These are phyloP conservation scores for Penicillium herquei DNA, from an alignment of 495 filamentous ascomycete species.

Conservation along the genomic window DNA sequence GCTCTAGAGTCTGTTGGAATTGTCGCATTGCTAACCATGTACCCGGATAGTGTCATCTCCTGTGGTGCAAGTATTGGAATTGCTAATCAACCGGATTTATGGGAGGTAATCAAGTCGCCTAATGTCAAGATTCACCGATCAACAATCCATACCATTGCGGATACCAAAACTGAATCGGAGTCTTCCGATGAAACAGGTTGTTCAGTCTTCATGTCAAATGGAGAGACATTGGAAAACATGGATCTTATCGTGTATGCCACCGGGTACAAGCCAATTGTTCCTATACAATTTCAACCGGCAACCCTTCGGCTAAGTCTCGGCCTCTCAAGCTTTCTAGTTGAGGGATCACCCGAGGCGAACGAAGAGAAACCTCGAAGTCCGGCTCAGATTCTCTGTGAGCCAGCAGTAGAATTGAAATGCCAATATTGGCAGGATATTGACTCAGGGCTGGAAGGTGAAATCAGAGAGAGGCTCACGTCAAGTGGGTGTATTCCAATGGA, in stretches of 20 bases:
- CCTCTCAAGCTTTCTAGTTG: slow-evolving; percentile 7
- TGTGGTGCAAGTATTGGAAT: slow-evolving; percentile 28
- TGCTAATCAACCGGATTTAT: slow-evolving; percentile 32
- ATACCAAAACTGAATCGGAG: background rate
- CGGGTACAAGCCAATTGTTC: slow-evolving; percentile 60
- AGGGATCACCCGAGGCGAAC: background rate
- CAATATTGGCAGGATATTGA: slow-evolving; percentile 23
- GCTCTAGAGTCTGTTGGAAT: background rate
- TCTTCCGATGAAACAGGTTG: background rate
- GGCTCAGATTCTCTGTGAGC: slow-evolving; percentile 1
- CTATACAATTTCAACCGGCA: slow-evolving; percentile 48
- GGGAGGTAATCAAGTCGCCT: slow-evolving; percentile 26
- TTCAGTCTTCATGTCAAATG: slow-evolving; percentile 12
- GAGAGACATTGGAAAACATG: slow-evolving; percentile 39
- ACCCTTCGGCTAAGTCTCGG: slow-evolving; percentile 22
- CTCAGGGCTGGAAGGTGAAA: background rate
- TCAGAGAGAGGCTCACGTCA: slow-evolving; percentile 9
- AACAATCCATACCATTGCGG: slow-evolving; percentile 7
- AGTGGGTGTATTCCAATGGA: slow-evolving; percentile 10
- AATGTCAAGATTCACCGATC: slow-evolving; percentile 31
- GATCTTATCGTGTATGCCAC: slow-evolving; percentile 37
- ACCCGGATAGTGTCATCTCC: slow-evolving; percentile 18
- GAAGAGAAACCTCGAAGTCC: background rate
- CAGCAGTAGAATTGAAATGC: background rate
- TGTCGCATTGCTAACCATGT: background rate